Conservation (phyloP, 441 rosid species). For the Theobroma grandiflorum region DNA sequence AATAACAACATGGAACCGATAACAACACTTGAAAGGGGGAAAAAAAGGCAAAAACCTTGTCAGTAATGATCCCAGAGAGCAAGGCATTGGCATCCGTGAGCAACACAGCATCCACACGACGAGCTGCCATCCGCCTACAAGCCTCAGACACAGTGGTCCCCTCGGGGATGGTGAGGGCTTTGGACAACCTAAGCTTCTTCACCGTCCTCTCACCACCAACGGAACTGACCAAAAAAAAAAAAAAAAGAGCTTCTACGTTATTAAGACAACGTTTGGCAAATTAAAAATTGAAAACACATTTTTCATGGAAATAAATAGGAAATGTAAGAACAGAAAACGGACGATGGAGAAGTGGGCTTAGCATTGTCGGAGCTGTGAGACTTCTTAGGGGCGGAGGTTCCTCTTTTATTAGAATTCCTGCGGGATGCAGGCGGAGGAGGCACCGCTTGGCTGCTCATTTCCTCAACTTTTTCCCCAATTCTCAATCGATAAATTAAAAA, state of each 20-base stretch:
- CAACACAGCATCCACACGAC: conserved; percentile 86
- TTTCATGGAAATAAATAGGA: neutral
- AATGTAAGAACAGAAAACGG: conserved; percentile 14
- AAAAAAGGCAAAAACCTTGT: conserved; percentile 53
- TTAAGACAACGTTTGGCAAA: neutral
- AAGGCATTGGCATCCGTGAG: conserved; percentile 90
- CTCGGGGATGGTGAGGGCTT: conserved; percentile 93
- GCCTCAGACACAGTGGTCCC: conserved; percentile 93
- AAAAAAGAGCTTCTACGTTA: neutral
- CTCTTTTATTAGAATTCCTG: conserved; percentile 59
- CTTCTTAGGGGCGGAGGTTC: conserved; percentile 56
- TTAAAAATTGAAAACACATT: neutral
- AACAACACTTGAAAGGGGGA: neutral
- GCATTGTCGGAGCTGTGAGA: conserved; percentile 58
- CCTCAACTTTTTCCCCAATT: neutral
- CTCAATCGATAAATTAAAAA: neutral
- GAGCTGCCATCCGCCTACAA: conserved; percentile 84
- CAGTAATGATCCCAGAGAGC: conserved; percentile 92
- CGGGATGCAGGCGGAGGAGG: conserved; percentile 53
- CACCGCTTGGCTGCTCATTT: conserved; percentile 64
- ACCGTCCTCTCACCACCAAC: conserved; percentile 80
- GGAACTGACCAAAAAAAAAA: conserved; percentile 33
- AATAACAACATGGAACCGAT: neutral
- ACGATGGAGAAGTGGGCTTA: conserved; percentile 65
- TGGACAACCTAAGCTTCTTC: conserved; percentile 82